Evolutionary conservation across 1,139 yeast genomes (phyloP), one percentile per base, ranked within the genome.

Genomic region (Hyphopichia buzzinii): DNA sequence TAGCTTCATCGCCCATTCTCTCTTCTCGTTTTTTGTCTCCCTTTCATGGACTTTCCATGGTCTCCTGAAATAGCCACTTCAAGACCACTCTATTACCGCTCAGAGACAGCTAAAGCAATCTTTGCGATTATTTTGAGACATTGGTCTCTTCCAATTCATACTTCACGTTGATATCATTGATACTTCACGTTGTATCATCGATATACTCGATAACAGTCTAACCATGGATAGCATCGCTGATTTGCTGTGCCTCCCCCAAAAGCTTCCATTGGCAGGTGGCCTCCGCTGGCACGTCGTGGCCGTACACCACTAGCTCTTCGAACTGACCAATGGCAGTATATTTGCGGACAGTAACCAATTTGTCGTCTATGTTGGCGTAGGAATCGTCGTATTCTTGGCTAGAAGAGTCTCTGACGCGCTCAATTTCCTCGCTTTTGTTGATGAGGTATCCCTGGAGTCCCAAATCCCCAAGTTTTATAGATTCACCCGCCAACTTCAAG

Each of bases 251-350:
- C 44, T 70, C 74, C 2, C 49, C 47, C n/a, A 67, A 45, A 35
- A 64, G 40, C 8, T 47, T 39, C 64, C 71, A 68, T 34, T 64
- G 64, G 41, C 61, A 61, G 29, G 52, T 51, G 46, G 48, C 59
- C 21, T 51, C 58, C 2, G 55, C 53, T n/a, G 41, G 37, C 3
- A 60, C 41, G 39, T 70, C 76, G 38, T 71, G 77, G 13, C 75
- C 75, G 43, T 57, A 71, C 0, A 66, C 49, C 3, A 50, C 47
- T 17, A 71, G 40, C 5, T 49, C 41, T 8, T 57, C 48, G 42
- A 70, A 65, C 32, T 48, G 49, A 2, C 64, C 73, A n/a, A 55
- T 50, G 0, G 74, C 49, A 6, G 54, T 48, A 36, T 57, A 57
- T 6, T 57, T 60, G 30, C 55, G 55, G 15, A 60, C 51, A 14